Percentiles rank a stretch among this genome's conserved stretches.
These are phyloP conservation scores for Elsinoe necatrix DNA, from an alignment of 2,329 filamentous ascomycete genomes.

Conservation along the genomic window DNA sequence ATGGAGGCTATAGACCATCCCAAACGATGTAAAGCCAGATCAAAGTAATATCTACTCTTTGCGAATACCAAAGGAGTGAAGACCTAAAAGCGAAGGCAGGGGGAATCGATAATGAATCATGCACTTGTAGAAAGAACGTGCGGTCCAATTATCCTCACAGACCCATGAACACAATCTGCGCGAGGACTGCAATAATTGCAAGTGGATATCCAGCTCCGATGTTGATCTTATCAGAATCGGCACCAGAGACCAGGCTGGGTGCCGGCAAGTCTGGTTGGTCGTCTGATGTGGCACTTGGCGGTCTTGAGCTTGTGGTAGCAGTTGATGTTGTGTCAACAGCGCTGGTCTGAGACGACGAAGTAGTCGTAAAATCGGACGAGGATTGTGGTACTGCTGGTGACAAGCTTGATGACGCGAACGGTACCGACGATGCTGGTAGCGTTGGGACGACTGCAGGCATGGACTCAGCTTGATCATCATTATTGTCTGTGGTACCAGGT, in stretches of 20 bases:
- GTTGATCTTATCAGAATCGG: neutral
- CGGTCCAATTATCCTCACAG: neutral
- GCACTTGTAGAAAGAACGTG: neutral
- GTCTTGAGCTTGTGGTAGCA: neutral
- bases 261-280: neutral
- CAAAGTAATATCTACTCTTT: neutral
- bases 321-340: neutral
- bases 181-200: neutral
- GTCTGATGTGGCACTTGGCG: neutral
- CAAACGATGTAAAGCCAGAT: neutral
- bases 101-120: no score
- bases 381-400: neutral
- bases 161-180: neutral
- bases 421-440: neutral
- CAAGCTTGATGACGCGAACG: neutral
- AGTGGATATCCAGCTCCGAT: neutral
- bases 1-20: neutral
- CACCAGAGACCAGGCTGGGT: slow-evolving; percentile 3
- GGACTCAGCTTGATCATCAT: neutral
- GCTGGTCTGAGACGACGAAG: neutral
- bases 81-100: neutral
- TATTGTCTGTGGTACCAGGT: neutral
- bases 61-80: neutral
- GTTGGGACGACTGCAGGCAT: neutral
- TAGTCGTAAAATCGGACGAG: neutral